phyloP scores from a whole-genome alignment of 208 protist species.

The Leishmania braziliensis region DNA sequence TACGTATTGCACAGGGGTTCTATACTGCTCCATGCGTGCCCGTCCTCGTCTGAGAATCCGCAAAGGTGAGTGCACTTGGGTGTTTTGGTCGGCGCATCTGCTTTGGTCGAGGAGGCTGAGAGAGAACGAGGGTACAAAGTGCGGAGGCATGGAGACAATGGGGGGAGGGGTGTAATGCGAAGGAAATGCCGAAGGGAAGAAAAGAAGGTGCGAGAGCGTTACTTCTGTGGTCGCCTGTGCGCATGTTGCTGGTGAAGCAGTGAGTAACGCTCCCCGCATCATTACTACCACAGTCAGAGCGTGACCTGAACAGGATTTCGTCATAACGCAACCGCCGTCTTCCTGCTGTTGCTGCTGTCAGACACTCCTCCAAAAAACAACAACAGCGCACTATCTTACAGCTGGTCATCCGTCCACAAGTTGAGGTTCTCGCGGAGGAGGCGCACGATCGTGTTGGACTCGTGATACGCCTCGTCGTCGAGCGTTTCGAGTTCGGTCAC shows the following conservation, averaged over 20 bases:
- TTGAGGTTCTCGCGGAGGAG: conserved; percentile 99
- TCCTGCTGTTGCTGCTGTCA: not conserved
- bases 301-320: not conserved
- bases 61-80: not conserved
- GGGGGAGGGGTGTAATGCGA: not conserved
- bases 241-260: not conserved
- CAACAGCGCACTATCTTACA: conserved; percentile 20
- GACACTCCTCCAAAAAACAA: not conserved
- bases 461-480: conserved; percentile 98
- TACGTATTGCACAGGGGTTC: not conserved
- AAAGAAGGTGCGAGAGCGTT: conserved; percentile 8
- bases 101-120: not conserved
- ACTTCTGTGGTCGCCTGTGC: not conserved
- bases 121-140: not conserved
- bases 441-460: conserved; percentile 99
- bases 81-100: not conserved
- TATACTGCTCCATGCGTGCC: not conserved
- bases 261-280: not conserved
- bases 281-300: not conserved
- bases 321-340: not conserved
- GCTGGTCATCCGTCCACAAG: conserved; percentile 97
- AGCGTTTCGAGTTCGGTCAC: conserved; percentile 98
- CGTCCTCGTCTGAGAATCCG: not conserved
- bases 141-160: not conserved
- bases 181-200: conserved; percentile 3